Evolutionary conservation across 768 basidiomycete genomes (phyloP).

Genomic region (Trametes maxima): DNA sequence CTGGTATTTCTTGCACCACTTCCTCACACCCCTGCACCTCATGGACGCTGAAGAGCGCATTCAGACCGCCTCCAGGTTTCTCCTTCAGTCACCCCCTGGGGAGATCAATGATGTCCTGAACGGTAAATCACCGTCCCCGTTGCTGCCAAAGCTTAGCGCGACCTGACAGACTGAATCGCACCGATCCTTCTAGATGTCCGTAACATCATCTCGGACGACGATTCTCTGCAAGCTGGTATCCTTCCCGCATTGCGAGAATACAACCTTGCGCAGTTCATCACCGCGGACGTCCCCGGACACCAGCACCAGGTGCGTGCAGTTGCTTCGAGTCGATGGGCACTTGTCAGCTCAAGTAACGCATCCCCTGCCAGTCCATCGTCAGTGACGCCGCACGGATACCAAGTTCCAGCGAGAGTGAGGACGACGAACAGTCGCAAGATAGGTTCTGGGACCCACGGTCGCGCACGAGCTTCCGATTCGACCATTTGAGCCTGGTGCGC

Average conservation of each 20-base stretch:
- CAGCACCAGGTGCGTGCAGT: constrained; percentile 66
- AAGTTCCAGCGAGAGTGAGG: constrained; percentile 22
- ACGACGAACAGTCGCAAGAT: constrained; percentile 51
- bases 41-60: constrained; percentile 72
- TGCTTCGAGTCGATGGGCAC: not conserved
- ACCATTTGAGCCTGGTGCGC: constrained; percentile 82
- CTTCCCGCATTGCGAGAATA: constrained; percentile 80
- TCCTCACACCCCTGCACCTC: not conserved
- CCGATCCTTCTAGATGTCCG: constrained; percentile 69
- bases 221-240: constrained; percentile 75
- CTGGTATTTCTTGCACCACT: too few relatives aligned
- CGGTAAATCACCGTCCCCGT: constrained; percentile 48
- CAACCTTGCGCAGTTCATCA: constrained; percentile 85
- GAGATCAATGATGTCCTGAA: constrained; percentile 97
- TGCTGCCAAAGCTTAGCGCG: constrained; percentile 3
- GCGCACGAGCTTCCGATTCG: constrained; percentile 77
- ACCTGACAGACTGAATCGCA: constrained; percentile 3
- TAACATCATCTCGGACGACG: constrained; percentile 86
- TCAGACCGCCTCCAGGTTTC: constrained; percentile 71
- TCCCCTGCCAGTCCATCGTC: constrained; percentile 65
- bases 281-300: constrained; percentile 79
- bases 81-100: constrained; percentile 91
- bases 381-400: constrained; percentile 65
- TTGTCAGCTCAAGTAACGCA: not conserved
- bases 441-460: constrained; percentile 86